Evolutionary conservation across 2,329 filamentous ascomycete genomes (phyloP), one percentile per base, ranked within the genome.

Genomic region (Camillea tinctor): DNA sequence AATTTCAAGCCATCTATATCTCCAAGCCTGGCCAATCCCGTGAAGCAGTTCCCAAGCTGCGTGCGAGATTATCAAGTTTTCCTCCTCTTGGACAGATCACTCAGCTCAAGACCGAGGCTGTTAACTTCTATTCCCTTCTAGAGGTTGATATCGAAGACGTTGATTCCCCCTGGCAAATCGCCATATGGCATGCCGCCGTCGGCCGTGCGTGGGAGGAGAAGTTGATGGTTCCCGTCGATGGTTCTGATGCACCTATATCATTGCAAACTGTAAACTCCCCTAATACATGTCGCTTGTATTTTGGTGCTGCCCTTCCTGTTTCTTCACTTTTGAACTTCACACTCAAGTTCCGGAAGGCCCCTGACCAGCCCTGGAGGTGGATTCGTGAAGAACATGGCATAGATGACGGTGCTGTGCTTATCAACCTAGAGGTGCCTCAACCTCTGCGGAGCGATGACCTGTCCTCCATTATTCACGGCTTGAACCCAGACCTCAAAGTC

Each of bases 1-100:
- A 74, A 44, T 76, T 77, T 57, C 73, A 76, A 58, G 69, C 74
- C 58, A 68, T 74, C 50, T 73, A 74, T 55, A 68, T 78, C 48
- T 72, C 76, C 23, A 74, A 75, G 36, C 36, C 36, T 17, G 36
- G 36, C 36, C 36, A 17, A 58, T 76, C 36, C 24, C 44, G 20
- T 44, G 26, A 21, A 54, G 19, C 48, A 30, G 3, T 30, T 23
- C 17, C 50, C 56, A 64, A 61, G 1, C 80, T 79, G 75, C 73
- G 73, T 6, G 71, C 74, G 40, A 67, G 70, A 13, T 65, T 84
- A 19, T 78, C 79, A 21, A 81, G 80, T 61, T 88, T 87, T 69
- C 93, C 93, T 13, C 86, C 92, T 1, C 75, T 97, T 55, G 91
- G 88, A 1, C 90, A 93, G 71, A 83, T 90, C 22, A 93, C 91